Evolutionary conservation across 1,284 basidiomycete genomes (phyloP), one percentile per base, ranked within the genome.

Genomic region (Cryptococcus sp.): DNA sequence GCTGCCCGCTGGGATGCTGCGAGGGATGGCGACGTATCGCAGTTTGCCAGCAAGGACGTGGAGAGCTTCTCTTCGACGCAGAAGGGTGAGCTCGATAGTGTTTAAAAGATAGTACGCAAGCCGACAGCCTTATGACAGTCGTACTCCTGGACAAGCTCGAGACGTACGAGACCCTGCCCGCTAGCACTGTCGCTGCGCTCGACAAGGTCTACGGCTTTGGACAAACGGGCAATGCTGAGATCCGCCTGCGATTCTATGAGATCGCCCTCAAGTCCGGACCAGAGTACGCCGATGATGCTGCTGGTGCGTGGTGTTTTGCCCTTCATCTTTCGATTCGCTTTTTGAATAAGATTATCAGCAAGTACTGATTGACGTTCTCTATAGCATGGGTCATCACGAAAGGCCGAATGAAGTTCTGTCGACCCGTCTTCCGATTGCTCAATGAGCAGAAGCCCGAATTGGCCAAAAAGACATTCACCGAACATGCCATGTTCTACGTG

Each of bases 1-100:
- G 94, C 93, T 0, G 81, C 82, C 20, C 81, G 84, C 52, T 97
- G 94, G 93, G 83, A 89, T 68, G 73, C 80, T 1, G 84, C 89
- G 3, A 85, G 89, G n/a, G 63, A 79, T 15, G 78, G 75, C 19
- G 82, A 84, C 46, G 55, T 71, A 17, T 61, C 70, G 5, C 46
- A 62, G 19, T 80, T 80, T 67, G 68, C 67, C n/a, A 58, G 70
- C 17, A 57, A 63, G 25, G 78, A 80, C 54, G 58, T 79, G 25
- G 62, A 66, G 42, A 50, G 59, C 40, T 78, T 80, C 55, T 71
- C 67, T 8, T 64, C 77, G 2, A 67, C 68, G 16, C 78, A 80
- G 58, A 73, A 67, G 42, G 66, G 72, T 66, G 19, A 49, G 64
- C 60, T 3, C 23, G n/a, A 13, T 42, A 50, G 45, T 40, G 20